Evolutionary conservation across 106 monocot species (phyloP).

Genomic region (Phalaenopsis equestris): DNA sequence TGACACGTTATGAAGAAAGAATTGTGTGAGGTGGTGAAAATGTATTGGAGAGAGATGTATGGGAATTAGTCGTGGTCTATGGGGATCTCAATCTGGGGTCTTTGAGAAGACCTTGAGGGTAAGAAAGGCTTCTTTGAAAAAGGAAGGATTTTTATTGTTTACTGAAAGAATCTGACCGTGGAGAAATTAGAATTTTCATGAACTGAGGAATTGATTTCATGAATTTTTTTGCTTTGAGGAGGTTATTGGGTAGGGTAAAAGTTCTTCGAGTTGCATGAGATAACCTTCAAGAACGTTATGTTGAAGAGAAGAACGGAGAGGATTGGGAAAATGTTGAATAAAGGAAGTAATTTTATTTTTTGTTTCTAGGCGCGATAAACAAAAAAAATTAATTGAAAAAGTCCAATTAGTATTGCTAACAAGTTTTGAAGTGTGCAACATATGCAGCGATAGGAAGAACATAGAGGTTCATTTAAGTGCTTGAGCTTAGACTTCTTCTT

Average conservation of each 20-base stretch:
- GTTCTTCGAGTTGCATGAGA: too few species aligned
- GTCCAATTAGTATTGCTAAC: too few species aligned
- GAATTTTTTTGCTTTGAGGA: not conserved
- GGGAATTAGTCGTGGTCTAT: not conserved
- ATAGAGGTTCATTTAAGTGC: too few species aligned
- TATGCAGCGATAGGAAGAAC: too few species aligned
- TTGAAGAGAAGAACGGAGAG: too few species aligned
- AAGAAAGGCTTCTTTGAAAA: not conserved
- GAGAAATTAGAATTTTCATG: not conserved
- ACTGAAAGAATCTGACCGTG: not conserved
- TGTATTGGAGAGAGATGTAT: not conserved
- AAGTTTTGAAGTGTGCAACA: too few species aligned
- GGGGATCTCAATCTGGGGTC: not conserved
- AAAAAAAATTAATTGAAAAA: too few species aligned
- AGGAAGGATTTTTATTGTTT: not conserved
- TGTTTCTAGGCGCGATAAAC: too few species aligned
- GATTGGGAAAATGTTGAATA: slow-evolving; percentile 18
- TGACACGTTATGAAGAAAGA: not conserved
- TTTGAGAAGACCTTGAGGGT: not conserved
- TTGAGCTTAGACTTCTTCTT: too few species aligned
- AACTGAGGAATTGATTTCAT: not conserved
- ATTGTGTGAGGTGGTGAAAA: not conserved
- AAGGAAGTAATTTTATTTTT: too few species aligned
- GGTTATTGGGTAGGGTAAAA: too few species aligned
- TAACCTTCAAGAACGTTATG: too few species aligned